Conservation (phyloP, 805 yeast genomes). For the Cyberlindnera mycetangii region DNA sequence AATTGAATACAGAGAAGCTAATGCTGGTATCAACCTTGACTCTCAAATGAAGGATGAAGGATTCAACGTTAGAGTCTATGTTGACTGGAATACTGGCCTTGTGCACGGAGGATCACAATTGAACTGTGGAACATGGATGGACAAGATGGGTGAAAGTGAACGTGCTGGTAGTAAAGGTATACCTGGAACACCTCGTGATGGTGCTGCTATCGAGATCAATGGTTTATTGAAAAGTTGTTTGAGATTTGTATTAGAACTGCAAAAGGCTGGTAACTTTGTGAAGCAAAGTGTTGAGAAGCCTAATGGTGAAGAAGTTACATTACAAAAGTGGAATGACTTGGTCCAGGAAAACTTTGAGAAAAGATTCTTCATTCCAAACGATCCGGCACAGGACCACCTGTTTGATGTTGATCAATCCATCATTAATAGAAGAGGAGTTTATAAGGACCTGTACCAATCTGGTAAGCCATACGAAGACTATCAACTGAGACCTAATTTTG, state of each 20-base stretch:
- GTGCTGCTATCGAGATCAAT: conserved; percentile 90
- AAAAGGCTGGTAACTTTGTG: conserved; percentile 52
- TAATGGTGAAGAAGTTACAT: conserved; percentile 54
- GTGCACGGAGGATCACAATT: conserved; percentile 87
- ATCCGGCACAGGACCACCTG: conserved; percentile 55
- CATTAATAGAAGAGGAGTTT: conserved; percentile 88
- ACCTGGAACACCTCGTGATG: conserved; percentile 98
- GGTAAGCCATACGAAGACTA: conserved; percentile 93
- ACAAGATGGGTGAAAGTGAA: conserved; percentile 95
- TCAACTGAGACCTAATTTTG: conserved; percentile 87
- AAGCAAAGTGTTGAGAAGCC: conserved; percentile 54
- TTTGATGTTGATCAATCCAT: conserved; percentile 61
- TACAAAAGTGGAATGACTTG: conserved; percentile 70
- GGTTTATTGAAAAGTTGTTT: conserved; percentile 83
- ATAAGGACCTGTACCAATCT: conserved; percentile 78
- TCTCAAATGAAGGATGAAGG: conserved; percentile 93
- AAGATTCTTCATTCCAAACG: conserved; percentile 71
- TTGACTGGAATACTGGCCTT: conserved; percentile 89
- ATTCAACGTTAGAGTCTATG: conserved; percentile 73
- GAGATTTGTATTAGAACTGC: conserved; percentile 69
- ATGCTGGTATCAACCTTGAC: conserved; percentile 87
- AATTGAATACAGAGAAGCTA: conserved; percentile 85
- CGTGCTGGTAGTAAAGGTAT: conserved; percentile 82
- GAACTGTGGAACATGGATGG: conserved; percentile 99
- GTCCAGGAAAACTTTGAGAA: conserved; percentile 74